Conservation (phyloP, 352 stramenopile species). For the Chrysophaeum taylorii region DNA sequence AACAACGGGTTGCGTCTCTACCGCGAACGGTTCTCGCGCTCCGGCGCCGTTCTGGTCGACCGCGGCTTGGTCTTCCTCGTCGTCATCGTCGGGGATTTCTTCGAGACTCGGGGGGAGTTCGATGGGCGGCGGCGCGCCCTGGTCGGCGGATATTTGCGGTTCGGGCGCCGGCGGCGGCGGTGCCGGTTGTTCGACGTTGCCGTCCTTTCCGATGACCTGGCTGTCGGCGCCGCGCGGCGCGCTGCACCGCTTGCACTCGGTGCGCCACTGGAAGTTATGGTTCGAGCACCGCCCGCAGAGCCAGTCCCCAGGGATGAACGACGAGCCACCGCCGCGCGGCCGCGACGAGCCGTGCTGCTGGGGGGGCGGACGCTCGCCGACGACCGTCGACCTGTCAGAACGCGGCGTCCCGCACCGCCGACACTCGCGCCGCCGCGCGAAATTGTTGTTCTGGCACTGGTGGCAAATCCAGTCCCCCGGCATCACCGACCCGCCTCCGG, state of each 20-base stretch:
- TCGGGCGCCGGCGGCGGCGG: no score
- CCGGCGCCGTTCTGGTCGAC: no score
- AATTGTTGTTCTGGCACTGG: conserved; percentile 8
- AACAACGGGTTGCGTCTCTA: no score
- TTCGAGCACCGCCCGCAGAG: not conserved
- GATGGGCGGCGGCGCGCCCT: no score
- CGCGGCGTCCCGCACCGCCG: conserved; percentile 1
- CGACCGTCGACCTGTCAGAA: not conserved
- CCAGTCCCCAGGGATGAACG: not conserved
- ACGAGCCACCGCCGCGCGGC: not conserved
- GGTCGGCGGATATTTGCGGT: no score
- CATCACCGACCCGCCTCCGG: no score
- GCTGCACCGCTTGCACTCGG: conserved; percentile 3
- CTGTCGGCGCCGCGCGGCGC: not conserved
- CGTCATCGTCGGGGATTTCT: no score
- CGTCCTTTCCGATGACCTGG: not conserved
- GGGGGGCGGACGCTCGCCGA: not conserved
- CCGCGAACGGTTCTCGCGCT: no score
- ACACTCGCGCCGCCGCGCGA: not conserved
- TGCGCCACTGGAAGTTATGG: conserved; percentile 13
- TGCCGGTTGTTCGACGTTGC: no score
- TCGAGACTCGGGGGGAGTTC: no score
- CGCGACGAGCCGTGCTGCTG: not conserved
- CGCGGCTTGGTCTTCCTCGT: no score
- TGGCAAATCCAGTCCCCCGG: conserved; percentile 8